Evolutionary conservation across 129 eudicot species (phyloP), one percentile per base, ranked within the genome.

Genomic region (Cynara cardunculus): DNA sequence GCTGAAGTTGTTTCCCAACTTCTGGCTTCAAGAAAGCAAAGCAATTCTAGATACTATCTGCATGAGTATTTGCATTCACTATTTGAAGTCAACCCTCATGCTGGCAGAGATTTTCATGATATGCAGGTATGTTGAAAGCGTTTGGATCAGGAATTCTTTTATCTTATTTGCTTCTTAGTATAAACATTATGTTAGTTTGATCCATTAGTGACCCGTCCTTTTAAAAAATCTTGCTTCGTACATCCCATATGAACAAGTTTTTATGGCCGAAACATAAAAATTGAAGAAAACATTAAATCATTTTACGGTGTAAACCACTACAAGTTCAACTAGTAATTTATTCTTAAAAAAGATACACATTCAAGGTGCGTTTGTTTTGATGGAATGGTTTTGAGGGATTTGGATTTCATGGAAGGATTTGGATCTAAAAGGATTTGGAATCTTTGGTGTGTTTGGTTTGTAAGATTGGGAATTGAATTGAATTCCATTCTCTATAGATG

Each of bases 61-160:
- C 90, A 92, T 82, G 88, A 85, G 46, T 95, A 95, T 86, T 74
- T 95, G 85, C 97, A 90, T 88, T 59, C 93, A 28, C 86, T 95
- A 66, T 92, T 92, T 80, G 97, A 75, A 88, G 89, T 84, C 53
- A 92, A 81, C 73, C 97, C 97, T 12, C 93, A 90, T 87, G 95
- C 97, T 80, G 99, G 99, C 39, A 89, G 85, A 87, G 97, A 95
- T 69, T 95, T 74, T 79, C 99, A 95, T 86, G 99, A 95, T 86
- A 90, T 95, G 97, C 99, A 92, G 99, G 99, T 95, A 75, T 82
- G 64, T 74, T 19, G 56, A 71, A 59, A 72, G 22, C 73, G 49
- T 72, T 69, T 56, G 41, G 83, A 39, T 64, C 16, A 7, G 2
- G 24, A 10, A 6, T 74, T 35, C 18, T 34, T 12, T 78, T 61